These are phyloP conservation scores for apple (Malus domestica) DNA, from an alignment of 306 rosid species.

Conservation along the genomic window DNA sequence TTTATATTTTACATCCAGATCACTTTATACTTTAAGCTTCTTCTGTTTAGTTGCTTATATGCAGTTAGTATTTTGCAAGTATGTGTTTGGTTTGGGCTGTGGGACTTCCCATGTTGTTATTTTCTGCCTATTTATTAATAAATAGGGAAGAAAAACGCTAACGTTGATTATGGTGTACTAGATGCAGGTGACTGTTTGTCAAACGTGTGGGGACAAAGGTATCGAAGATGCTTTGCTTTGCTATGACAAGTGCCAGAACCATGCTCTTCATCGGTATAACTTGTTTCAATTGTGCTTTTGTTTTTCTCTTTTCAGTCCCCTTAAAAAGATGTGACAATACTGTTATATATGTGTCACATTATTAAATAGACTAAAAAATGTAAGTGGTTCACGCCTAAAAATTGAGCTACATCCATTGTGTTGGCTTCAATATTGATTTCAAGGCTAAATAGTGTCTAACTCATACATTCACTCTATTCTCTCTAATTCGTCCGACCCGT, in stretches of 20 bases:
- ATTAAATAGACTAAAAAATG: not conserved
- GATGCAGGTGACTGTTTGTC: constrained; percentile 15
- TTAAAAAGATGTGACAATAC: not conserved
- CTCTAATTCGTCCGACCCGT: no score
- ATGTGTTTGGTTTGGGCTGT: not conserved
- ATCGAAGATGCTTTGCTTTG: not conserved
- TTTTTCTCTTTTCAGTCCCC: not conserved
- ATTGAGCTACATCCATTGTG: no score
- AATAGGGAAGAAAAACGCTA: not conserved
- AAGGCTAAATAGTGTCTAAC: no score
- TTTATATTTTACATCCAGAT: not conserved
- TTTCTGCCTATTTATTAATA: not conserved
- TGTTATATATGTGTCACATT: not conserved
- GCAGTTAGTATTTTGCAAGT: not conserved
- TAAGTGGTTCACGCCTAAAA: no score
- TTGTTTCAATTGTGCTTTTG: not conserved
- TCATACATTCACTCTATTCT: no score
- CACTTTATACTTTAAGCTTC: not conserved
- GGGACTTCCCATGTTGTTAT: not conserved
- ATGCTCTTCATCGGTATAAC: constrained; percentile 13
- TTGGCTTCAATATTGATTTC: no score
- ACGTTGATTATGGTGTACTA: not conserved
- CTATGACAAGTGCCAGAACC: constrained; percentile 13
- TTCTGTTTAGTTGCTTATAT: not conserved
- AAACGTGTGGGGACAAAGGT: constrained; percentile 15